phyloP scores from a whole-genome alignment of 116 monocot genomes.

The Zostera marina region DNA sequence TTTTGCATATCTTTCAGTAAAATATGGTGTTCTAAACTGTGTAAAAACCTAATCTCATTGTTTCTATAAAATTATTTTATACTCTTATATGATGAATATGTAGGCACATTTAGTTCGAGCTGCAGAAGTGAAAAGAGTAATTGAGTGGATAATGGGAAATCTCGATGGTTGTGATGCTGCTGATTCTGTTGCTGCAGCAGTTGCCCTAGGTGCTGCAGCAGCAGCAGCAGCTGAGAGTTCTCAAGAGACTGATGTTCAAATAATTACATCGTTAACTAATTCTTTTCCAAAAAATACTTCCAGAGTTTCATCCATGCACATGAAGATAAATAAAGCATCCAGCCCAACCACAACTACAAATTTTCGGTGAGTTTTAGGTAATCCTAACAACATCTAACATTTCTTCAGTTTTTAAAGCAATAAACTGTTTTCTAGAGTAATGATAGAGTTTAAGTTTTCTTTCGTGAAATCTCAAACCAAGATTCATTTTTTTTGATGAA shows the following conservation, averaged over 20 bases:
- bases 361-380: constrained; percentile 66
- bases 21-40: no score
- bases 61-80: not conserved
- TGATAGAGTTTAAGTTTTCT: no score
- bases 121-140: constrained; percentile 83
- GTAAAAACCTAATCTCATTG: not conserved
- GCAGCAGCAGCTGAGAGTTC: constrained; percentile 23
- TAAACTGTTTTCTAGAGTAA: no score
- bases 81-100: constrained; percentile 8
- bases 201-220: constrained; percentile 19
- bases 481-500: no score
- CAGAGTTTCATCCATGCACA: constrained; percentile 34
- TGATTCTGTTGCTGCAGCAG: constrained; percentile 32
- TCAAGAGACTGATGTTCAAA: constrained; percentile 29
- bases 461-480: no score
- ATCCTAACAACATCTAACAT: no score
- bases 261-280: constrained; percentile 25
- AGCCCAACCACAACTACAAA: constrained; percentile 56
- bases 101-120: constrained; percentile 88
- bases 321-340: constrained; percentile 43
- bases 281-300: constrained; percentile 31
- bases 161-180: constrained; percentile 50
- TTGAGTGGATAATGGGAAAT: constrained; percentile 87
- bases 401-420: no score
- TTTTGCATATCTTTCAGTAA: no score